Base-by-base conservation (phyloP, 1,139 yeast species). In the Meyerozyma athensensis region DNA sequence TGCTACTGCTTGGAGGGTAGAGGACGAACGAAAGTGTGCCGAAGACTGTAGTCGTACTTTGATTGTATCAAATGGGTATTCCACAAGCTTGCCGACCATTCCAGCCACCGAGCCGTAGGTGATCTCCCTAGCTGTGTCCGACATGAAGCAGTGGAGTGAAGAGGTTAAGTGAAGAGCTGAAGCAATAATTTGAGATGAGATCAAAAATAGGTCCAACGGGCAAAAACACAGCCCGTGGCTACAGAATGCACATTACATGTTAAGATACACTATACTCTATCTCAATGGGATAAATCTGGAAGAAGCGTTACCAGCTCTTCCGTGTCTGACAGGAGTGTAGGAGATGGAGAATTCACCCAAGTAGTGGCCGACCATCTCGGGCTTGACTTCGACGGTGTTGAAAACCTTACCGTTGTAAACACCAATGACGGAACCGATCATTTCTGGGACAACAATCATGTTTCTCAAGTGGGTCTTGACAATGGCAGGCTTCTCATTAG, bases 301-400 rank as follows among this genome's bases (percentile, higher is more conserved):
- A 63, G 94, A 81, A 73, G 86, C 81, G 72, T 86, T 84, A 82
- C 96, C 96, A 65, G 97, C 95, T 82, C 96, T 89, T 79, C 97
- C 97, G 81, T 90, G 97, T 82, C 95, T 86, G 71, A 92, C 97
- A 68, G 99, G 98, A 73, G 96, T 86, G 82, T 94, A 94, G 65
- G 98, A 78, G 76, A 94, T 92, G 67, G 98, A 92, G 86, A 94
- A 92, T 80, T 94, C 99, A 78, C 97, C 99, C 66, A 94, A 86
- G 94, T 94, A 94, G 85, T 90, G 96, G 69, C 98, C 98, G 68
- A 90, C 90, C 98, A 94, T 92, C 80, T 94, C 99, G 65, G 98
- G 97, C 74, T 79, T 89, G 75, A 94, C 77, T 75, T 94, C 99
- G 72, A 92, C 97, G 65, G 85, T 86, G 95, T 90, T 92, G 95